Evolutionary conservation across 2,329 filamentous ascomycete genomes (phyloP), one percentile per base, ranked within the genome.

Genomic region (Hyphodiscus sp.): DNA sequence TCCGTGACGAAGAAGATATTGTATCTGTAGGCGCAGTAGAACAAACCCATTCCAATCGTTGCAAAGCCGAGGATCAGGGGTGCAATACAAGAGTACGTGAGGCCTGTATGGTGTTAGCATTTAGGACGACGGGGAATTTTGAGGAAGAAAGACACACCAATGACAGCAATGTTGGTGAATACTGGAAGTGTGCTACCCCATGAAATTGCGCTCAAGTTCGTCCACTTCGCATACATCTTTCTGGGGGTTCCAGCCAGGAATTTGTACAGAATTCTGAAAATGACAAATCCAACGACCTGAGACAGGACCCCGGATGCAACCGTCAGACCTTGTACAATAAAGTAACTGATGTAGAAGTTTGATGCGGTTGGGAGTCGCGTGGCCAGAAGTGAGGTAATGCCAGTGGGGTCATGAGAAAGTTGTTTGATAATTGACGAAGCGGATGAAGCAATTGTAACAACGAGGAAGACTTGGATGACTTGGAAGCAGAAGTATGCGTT

Each of bases 331-430:
- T 97, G 94, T 2, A 99, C 81, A 30, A 97, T 82, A 61, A 99
- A 95, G 73, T 97, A 99, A 0, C 87, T 89, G 19, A 97, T 85
- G 70, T 96, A 99, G 67, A 97, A 95, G 72, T 95, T 97, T 56
- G 91, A 91, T 0, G 90, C 85, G 52, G 81, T 85, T 18, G 94
- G 94, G 6, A 99, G 76, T 54, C 88, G 86, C 16, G 76, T 65
- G 0, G 91, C 86, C 3, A 96, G 77, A 41, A 95, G 71, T 0
- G 68, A 71, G 0, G 89, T 82, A 7, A 83, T 80, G 0, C 72
- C 71, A 2, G 73, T 68, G 0, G 91, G 90, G 3, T 89, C 63
- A 0, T 82, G 41, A 15, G 83, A 74, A 47, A 95, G 84, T 19
- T 82, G 63, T 20, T 78, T 72, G 1, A 83, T 76, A 0, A 89